A percentile compares a stretch with the other conserved stretches of the same genome.
phyloP scores from a whole-genome alignment of 1,139 yeast species.

The Lodderomyces parapsilosis region DNA sequence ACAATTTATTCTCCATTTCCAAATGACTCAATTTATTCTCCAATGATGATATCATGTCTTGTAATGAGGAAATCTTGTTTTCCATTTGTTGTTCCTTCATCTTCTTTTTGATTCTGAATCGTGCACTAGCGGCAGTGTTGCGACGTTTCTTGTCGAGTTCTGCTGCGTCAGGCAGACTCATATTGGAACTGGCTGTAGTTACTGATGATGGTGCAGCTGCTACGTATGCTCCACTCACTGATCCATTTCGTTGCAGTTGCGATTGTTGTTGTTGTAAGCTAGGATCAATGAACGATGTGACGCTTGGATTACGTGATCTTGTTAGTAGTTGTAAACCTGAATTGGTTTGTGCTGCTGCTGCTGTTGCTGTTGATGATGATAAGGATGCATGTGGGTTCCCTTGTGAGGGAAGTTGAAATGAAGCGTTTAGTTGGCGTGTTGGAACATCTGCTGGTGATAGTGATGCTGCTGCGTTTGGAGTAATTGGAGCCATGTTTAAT shows the following conservation, averaged over 20 bases:
- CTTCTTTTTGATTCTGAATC: constrained; percentile 80
- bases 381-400: not conserved
- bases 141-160: constrained; percentile 60
- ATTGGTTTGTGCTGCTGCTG: not conserved
- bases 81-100: constrained; percentile 85
- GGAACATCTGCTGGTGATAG: constrained; percentile 16
- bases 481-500: constrained; percentile 1
- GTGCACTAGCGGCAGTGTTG: constrained; percentile 79
- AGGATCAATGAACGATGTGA: constrained; percentile 2
- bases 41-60: constrained; percentile 57
- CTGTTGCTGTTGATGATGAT: too few species aligned
- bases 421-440: constrained; percentile 24
- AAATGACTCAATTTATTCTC: constrained; percentile 60
- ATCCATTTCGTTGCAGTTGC: not conserved
- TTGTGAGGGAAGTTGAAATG: not conserved
- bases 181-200: not conserved
- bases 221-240: not conserved
- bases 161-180: constrained; percentile 7
- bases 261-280: not conserved
- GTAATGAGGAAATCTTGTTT: constrained; percentile 57
- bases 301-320: constrained; percentile 1
- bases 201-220: not conserved
- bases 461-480: constrained; percentile 6
- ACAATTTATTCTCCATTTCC: constrained; percentile 58
- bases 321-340: not conserved